phyloP scores from a whole-genome alignment of 163 green algal species.

The Prototheca wickerhamii region DNA sequence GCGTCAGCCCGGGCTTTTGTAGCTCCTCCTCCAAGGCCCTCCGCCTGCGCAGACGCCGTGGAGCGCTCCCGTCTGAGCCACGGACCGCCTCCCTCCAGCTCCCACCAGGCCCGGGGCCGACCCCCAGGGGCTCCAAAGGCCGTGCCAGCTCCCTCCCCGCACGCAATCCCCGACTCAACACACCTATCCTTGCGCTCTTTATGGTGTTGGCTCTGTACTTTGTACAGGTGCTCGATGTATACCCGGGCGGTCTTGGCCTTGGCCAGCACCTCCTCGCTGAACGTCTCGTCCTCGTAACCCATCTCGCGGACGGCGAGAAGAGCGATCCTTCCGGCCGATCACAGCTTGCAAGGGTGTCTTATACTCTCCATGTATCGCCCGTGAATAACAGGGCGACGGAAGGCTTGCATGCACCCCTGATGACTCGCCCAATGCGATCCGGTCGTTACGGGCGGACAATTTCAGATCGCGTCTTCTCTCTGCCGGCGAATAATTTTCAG shows the following conservation, averaged over 20 bases:
- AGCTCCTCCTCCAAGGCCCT: constrained; percentile 47
- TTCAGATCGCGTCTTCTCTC: too few species aligned
- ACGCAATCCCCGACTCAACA: not conserved
- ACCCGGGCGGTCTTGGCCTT: constrained; percentile 74
- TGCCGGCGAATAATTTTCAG: too few species aligned
- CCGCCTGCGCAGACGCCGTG: constrained; percentile 32
- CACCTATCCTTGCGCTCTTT: constrained; percentile 67
- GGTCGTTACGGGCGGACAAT: too few species aligned
- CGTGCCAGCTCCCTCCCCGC: not conserved
- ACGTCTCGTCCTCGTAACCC: constrained; percentile 17
- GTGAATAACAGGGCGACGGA: too few species aligned
- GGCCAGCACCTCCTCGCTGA: constrained; percentile 34
- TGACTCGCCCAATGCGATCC: too few species aligned
- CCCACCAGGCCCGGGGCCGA: not conserved
- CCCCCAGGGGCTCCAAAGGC: not conserved
- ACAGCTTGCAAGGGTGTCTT: too few species aligned
- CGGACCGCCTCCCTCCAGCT: not conserved
- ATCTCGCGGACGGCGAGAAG: not conserved
- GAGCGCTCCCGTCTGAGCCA: not conserved
- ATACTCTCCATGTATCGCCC: too few species aligned
- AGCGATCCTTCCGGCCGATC: too few species aligned
- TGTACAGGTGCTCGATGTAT: constrained; percentile 95
- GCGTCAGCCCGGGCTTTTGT: constrained; percentile 39
- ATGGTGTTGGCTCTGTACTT: constrained; percentile 65
- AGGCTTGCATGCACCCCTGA: too few species aligned